Evolutionary conservation across 1,284 basidiomycete genomes (phyloP).

Genomic region (Ustilago bromivora): DNA sequence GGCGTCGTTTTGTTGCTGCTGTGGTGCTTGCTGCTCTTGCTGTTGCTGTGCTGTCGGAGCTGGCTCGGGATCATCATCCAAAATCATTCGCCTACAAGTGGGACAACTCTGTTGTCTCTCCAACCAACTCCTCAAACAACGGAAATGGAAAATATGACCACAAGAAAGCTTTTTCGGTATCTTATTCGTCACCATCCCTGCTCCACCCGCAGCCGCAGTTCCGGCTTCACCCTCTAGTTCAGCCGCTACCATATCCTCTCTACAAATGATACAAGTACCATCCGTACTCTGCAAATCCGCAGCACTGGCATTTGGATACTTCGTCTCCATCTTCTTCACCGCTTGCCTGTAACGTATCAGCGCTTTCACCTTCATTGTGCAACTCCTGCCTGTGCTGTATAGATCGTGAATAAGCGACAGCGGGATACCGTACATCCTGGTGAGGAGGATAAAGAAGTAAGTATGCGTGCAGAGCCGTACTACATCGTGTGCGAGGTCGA

Average conservation of each 20-base stretch:
- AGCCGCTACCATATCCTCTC: conserved; percentile 85
- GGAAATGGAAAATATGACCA: conserved; percentile 97
- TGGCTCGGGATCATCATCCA: conserved; percentile 73
- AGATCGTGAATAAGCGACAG: conserved; percentile 97
- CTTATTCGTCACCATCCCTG: conserved; percentile 74
- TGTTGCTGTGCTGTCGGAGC: conserved; percentile 7
- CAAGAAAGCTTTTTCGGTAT: conserved; percentile 96
- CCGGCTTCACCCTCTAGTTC: conserved; percentile 4
- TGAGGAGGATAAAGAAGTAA: conserved; percentile 85
- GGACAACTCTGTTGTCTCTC: conserved; percentile 93
- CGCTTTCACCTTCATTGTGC: conserved; percentile 86
- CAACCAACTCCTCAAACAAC: conserved; percentile 95
- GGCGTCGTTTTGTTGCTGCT: not conserved
- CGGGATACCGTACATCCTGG: conserved; percentile 93
- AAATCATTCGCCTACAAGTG: conserved; percentile 91
- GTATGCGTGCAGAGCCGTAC: conserved; percentile 92
- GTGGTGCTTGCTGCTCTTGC: conserved; percentile 8
- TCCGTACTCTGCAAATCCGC: conserved; percentile 88
- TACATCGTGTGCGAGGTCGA: conserved; percentile 88
- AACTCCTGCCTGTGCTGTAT: conserved; percentile 91
- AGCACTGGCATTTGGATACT: conserved; percentile 92
- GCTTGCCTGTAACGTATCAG: conserved; percentile 90
- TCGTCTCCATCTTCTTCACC: conserved; percentile 94
- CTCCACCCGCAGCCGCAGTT: not conserved
- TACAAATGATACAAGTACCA: conserved; percentile 95